phyloP scores from a whole-genome alignment of 2,329 filamentous ascomycete species.

The Trichoderma guizhouense region DNA sequence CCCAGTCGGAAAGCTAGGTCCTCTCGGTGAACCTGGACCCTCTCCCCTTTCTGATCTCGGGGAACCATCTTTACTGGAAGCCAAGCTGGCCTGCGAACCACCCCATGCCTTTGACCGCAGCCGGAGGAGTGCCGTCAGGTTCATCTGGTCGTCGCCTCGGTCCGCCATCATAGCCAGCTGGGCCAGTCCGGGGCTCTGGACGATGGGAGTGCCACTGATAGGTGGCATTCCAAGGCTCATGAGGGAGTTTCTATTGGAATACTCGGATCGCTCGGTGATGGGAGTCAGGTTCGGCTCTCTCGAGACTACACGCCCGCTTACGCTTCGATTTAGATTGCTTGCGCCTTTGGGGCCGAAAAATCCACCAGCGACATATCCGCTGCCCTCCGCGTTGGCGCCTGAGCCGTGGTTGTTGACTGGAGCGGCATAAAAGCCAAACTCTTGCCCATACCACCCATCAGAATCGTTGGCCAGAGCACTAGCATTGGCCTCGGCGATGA shows the following conservation, averaged over 20 bases:
- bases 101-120: slow-evolving; percentile 76
- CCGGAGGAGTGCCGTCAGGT: slow-evolving; percentile 66
- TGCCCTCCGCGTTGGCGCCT: slow-evolving; percentile 33
- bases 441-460: slow-evolving; percentile 91
- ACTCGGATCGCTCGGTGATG: slow-evolving; percentile 93
- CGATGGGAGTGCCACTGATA: slow-evolving; percentile 36
- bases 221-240: slow-evolving; percentile 60
- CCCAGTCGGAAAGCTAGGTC: slow-evolving; percentile 11
- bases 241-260: slow-evolving; percentile 89
- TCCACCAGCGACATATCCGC: slow-evolving; percentile 73
- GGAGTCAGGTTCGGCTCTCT: slow-evolving; percentile 91
- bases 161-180: slow-evolving; percentile 68
- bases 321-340: slow-evolving; percentile 56
- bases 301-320: slow-evolving; percentile 70
- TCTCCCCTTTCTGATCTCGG: slow-evolving; percentile 50
- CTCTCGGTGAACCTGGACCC: slow-evolving; percentile 43
- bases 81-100: slow-evolving; percentile 71
- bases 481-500: slow-evolving; percentile 93
- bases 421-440: slow-evolving; percentile 91
- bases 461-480: slow-evolving; percentile 88
- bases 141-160: slow-evolving; percentile 64
- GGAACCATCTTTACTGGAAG: slow-evolving; percentile 51
- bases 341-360: slow-evolving; percentile 76
- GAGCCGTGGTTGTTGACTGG: slow-evolving; percentile 45
- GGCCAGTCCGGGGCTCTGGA: slow-evolving; percentile 71